Conservation (phyloP, 1,284 basidiomycete species). For the Cryptococcus depauperatus region DNA sequence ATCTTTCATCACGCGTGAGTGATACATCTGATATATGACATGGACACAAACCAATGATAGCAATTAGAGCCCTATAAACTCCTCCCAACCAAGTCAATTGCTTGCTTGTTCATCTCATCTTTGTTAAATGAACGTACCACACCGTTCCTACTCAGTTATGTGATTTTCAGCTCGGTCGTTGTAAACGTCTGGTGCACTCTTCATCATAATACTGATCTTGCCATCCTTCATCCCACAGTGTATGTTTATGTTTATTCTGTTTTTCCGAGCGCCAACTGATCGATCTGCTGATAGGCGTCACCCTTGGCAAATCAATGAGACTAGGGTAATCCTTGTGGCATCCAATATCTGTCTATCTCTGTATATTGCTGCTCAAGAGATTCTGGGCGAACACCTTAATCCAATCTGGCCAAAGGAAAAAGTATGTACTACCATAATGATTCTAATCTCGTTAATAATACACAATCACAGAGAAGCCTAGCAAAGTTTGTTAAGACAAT, state of each 20-base stretch:
- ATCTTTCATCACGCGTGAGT: slow-evolving; percentile 29
- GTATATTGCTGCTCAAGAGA: slow-evolving; percentile 23
- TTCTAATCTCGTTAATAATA: background rate
- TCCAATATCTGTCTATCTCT: slow-evolving; percentile 24
- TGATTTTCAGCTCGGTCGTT: slow-evolving; percentile 15
- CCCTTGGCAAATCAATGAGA: slow-evolving; percentile 41
- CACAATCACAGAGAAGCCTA: slow-evolving; percentile 6
- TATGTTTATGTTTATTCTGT: slow-evolving; percentile 5
- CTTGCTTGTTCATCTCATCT: slow-evolving; percentile 14
- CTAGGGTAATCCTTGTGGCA: slow-evolving; percentile 33
- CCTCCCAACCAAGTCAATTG: slow-evolving; percentile 5
- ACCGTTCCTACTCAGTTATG: slow-evolving; percentile 19
- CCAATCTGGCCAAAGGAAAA: slow-evolving; percentile 27
- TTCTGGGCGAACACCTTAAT: slow-evolving; percentile 16
- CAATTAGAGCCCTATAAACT: slow-evolving; percentile 11
- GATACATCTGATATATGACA: slow-evolving; percentile 9
- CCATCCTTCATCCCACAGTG: slow-evolving; percentile 9
- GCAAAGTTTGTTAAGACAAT: slow-evolving; percentile 8
- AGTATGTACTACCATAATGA: slow-evolving; percentile 10
- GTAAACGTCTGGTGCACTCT: slow-evolving; percentile 12
- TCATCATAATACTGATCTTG: slow-evolving; percentile 6
- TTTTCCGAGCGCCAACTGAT: background rate
- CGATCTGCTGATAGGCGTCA: slow-evolving; percentile 25
- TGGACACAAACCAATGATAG: background rate
- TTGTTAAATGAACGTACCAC: slow-evolving; percentile 15